Evolutionary conservation across 1,284 basidiomycete genomes (phyloP).

Genomic region (Phlebopus sp.): DNA sequence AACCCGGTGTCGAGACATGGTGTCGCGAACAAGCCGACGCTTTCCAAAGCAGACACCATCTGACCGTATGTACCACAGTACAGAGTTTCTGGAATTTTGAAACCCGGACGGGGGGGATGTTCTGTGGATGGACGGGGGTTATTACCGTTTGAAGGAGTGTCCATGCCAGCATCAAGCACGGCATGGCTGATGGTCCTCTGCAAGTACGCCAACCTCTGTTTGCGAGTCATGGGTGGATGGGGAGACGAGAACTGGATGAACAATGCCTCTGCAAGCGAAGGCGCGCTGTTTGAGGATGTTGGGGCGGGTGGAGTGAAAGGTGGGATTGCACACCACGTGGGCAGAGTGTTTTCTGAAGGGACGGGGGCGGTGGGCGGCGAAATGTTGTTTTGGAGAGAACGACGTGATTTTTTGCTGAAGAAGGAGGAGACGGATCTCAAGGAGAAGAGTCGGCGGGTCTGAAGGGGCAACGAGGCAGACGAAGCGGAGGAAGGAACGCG

Average conservation of each 20-base stretch:
- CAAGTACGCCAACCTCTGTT: conserved; percentile 35
- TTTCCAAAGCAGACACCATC: conserved; percentile 41
- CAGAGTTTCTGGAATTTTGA: conserved; percentile 29
- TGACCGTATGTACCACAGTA: conserved; percentile 52
- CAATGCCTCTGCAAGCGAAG: conserved; percentile 31
- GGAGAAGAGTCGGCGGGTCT: conserved; percentile 13
- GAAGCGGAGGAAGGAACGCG: conserved; percentile 20
- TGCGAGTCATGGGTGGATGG: conserved; percentile 20
- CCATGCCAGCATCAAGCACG: conserved; percentile 48
- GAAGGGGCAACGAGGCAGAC: conserved; percentile 7
- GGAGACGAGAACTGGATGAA: conserved; percentile 37
- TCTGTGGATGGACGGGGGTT: conserved; percentile 11
- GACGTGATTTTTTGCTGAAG: conserved; percentile 22
- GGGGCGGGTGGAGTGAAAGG: conserved; percentile 14
- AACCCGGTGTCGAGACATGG: conserved; percentile 38
- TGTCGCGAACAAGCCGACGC: conserved; percentile 40
- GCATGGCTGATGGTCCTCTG: conserved; percentile 43
- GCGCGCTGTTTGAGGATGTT: conserved; percentile 5
- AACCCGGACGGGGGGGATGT: conserved; percentile 13
- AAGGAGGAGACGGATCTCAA: conserved; percentile 19
- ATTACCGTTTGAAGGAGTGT: conserved; percentile 29
- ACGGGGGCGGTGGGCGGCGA: not conserved
- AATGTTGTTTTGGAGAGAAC: not conserved
- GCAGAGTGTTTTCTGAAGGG: not conserved
- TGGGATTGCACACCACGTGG: conserved; percentile 4